Percentiles rank a stretch among this genome's conserved stretches.
These are phyloP conservation scores for Diaporthe humulicola DNA, from an alignment of 2,329 filamentous ascomycete species.

Conservation along the genomic window DNA sequence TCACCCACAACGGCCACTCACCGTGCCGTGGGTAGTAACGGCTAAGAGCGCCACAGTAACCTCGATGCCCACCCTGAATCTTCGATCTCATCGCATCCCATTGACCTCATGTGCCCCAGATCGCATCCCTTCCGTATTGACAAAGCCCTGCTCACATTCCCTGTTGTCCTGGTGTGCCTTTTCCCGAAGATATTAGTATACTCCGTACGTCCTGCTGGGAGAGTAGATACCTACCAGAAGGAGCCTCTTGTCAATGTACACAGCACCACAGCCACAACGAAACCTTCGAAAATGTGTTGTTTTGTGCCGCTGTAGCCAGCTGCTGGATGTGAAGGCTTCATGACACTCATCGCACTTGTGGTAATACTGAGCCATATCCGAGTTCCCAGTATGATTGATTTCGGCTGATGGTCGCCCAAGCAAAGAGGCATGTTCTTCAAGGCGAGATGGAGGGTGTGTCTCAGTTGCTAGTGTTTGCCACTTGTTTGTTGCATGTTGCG, in stretches of 20 bases:
- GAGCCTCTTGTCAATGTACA: not conserved
- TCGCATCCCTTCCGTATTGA: no score
- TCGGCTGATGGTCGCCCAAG: no score
- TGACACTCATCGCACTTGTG: conserved; percentile 13
- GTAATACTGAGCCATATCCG: not conserved
- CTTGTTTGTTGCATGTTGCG: not conserved
- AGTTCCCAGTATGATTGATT: not conserved
- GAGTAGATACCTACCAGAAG: not conserved
- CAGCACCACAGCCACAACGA: conserved; percentile 5
- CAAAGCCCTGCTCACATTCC: not conserved
- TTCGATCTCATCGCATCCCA: not conserved
- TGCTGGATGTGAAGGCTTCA: not conserved
- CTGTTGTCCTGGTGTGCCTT: not conserved
- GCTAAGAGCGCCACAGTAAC: not conserved
- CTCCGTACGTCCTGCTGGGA: not conserved
- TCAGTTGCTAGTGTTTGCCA: not conserved
- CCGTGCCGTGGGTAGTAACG: not conserved
- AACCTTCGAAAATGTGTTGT: not conserved
- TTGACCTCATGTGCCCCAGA: not conserved
- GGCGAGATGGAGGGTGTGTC: not conserved
- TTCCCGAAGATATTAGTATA: not conserved
- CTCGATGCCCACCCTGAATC: not conserved
- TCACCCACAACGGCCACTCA: not conserved
- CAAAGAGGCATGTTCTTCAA: not conserved
- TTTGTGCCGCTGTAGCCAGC: conserved; percentile 3